These are phyloP conservation scores for Smittium culicis DNA, from an alignment of 371 early-diverging fungal genomes.

Conservation along the genomic window DNA sequence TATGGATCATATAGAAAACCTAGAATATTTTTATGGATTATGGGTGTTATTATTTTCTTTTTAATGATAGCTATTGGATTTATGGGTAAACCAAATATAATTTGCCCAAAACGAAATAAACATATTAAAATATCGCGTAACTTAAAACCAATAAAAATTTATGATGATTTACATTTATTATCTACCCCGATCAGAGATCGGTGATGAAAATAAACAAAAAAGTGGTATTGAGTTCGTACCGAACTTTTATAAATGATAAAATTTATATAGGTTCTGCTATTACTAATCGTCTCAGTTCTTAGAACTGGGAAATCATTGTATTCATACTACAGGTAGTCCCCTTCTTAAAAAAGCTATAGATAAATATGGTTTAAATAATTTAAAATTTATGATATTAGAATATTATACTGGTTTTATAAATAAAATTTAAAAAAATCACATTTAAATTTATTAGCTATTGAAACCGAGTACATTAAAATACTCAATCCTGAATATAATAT, in stretches of 20 bases:
- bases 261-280: constrained; percentile 13
- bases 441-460: constrained; percentile 13
- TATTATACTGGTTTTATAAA: constrained; percentile 15
- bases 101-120: constrained; percentile 23
- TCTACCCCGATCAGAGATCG: constrained; percentile 8
- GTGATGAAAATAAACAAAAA: constrained; percentile 14
- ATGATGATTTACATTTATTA: constrained; percentile 13
- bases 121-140: constrained; percentile 16
- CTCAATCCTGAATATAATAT: constrained; percentile 18
- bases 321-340: constrained; percentile 1
- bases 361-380: constrained; percentile 13
- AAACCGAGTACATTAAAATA: constrained; percentile 10
- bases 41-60: constrained; percentile 48
- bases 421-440: constrained; percentile 19
- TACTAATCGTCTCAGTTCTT: constrained; percentile 10
- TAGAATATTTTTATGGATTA: constrained; percentile 41
- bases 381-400: constrained; percentile 21
- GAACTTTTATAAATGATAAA: constrained; percentile 14
- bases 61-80: constrained; percentile 44
- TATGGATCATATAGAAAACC: constrained; percentile 45
- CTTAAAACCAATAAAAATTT: constrained; percentile 15
- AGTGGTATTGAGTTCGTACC: constrained; percentile 11
- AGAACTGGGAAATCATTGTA: constrained; percentile 6
- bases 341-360: constrained; percentile 7
- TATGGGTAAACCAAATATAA: constrained; percentile 35